A percentile compares a stretch with the other conserved stretches of the same genome.
These are phyloP conservation scores for Hemileccinum impolitum DNA, from an alignment of 768 basidiomycete species.

Conservation along the genomic window DNA sequence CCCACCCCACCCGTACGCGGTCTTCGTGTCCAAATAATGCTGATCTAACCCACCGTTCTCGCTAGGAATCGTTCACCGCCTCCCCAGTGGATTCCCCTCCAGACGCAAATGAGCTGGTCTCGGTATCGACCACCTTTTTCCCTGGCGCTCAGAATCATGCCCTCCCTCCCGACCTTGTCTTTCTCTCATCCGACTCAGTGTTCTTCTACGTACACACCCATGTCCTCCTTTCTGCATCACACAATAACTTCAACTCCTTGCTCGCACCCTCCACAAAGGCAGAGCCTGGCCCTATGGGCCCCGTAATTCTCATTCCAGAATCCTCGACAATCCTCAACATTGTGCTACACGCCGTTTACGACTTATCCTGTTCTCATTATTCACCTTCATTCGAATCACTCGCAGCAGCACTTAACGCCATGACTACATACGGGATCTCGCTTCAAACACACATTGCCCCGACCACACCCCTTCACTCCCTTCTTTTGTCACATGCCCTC, in stretches of 20 bases:
- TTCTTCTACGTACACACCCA: slow-evolving; percentile 80
- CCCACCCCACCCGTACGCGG: slow-evolving; percentile 64
- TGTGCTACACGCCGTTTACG: slow-evolving; percentile 69
- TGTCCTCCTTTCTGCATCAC: slow-evolving; percentile 54
- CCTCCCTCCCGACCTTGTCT: slow-evolving; percentile 57
- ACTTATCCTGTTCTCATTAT: slow-evolving; percentile 71
- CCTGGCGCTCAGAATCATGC: slow-evolving; percentile 60
- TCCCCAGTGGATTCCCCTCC: slow-evolving; percentile 30
- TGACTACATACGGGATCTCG: slow-evolving; percentile 59
- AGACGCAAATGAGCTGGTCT: slow-evolving; percentile 54
- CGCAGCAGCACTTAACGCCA: slow-evolving; percentile 49
- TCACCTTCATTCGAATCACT: slow-evolving; percentile 63
- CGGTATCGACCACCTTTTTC: slow-evolving; percentile 80
- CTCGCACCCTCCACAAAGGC: slow-evolving; percentile 44
- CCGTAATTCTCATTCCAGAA: slow-evolving; percentile 60
- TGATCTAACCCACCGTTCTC: slow-evolving; percentile 4
- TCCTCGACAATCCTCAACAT: slow-evolving; percentile 64
- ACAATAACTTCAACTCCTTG: slow-evolving; percentile 59
- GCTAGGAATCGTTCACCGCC: slow-evolving; percentile 32
- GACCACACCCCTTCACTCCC: slow-evolving; percentile 52
- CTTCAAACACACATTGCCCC: slow-evolving; percentile 46
- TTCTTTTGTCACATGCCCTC: slow-evolving; percentile 67
- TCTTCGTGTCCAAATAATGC: not conserved
- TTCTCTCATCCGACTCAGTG: slow-evolving; percentile 72
- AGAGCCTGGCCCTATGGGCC: slow-evolving; percentile 41